Evolutionary conservation across 1,284 basidiomycete species (phyloP), one percentile per base, ranked within the genome.

Genomic region (Phylloporus gajari): DNA sequence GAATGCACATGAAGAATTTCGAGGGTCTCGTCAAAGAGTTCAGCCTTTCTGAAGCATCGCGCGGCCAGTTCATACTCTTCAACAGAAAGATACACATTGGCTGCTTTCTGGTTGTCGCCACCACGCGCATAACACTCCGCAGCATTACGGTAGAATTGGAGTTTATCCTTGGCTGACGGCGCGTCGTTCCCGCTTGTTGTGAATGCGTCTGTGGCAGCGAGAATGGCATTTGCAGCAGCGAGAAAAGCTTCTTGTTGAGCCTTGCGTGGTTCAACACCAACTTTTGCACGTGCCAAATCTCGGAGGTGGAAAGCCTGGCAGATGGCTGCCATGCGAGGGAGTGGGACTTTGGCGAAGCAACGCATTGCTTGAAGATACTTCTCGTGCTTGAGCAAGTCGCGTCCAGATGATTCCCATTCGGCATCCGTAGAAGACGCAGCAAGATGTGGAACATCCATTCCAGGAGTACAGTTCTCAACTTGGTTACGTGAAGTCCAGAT

Each of bases 291-390:
- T 21, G 87, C 88, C 8, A 81, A 70, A 70, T 88, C 83, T 56
- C 89, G 84, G 13, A 86, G 81, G 30, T 84, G 78, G 73, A 86
- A 89, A 0, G 88, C 88, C 9, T 84, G 68, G 1, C 88, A 84
- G 8, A 92, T 85, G 2, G 81, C 84, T 7, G 80, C 85, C 76
- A 91, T 85, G 23, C 85, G 84, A 0, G 74, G 79, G 46, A 85
- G 77, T 2, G 73, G 79, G 5, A 93, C 92, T 30, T 89, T 86
- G 68, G 88, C 85, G 71, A 89, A 94, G 71, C 90, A 91, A 67
- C 90, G 86, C 80, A 86, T 89, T 0, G 93, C 91, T 74, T 93
- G 89, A 1, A 83, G 75, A 73, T 89, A 94, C n/a, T 85, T 86
- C 65, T 87, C 85, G 60, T 89, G 85, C 9, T 86, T 79, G 77